phyloP scores from a whole-genome alignment of 1,284 basidiomycete species.

The Filobasidium uniguttulatum region DNA sequence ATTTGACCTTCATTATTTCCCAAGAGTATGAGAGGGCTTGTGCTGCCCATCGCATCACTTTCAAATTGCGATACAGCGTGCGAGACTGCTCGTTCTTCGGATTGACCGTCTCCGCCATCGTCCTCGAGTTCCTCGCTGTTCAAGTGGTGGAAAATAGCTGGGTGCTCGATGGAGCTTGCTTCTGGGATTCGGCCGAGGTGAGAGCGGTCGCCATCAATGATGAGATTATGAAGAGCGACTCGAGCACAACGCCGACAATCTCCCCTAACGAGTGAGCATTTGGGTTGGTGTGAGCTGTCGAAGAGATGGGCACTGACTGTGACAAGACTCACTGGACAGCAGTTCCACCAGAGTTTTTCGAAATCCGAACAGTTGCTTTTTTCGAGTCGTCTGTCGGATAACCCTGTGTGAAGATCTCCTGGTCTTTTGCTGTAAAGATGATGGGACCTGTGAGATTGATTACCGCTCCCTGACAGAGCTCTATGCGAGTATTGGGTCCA shows the following conservation, averaged over 20 bases:
- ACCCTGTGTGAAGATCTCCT: slow-evolving; percentile 39
- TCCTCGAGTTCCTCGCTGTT: too few relatives aligned
- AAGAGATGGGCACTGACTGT: neutral
- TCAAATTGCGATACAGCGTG: too few relatives aligned
- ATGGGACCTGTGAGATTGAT: slow-evolving; percentile 36
- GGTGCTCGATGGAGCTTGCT: neutral
- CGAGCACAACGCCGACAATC: slow-evolving; percentile 38
- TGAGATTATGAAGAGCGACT: slow-evolving; percentile 28
- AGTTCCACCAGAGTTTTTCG: slow-evolving; percentile 24
- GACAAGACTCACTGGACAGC: slow-evolving; percentile 24
- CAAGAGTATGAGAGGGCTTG: slow-evolving; percentile 25
- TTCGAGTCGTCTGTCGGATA: slow-evolving; percentile 37
- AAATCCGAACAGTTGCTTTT: slow-evolving; percentile 32
- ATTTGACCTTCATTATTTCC: slow-evolving; percentile 37
- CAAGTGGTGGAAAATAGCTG: too few relatives aligned
- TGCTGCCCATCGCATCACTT: slow-evolving; percentile 11
- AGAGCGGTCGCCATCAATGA: slow-evolving; percentile 33
- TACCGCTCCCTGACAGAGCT: slow-evolving; percentile 37
- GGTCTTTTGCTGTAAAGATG: slow-evolving; percentile 39
- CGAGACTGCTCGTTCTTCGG: too few relatives aligned
- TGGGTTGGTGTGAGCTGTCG: neutral
- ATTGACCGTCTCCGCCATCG: too few relatives aligned
- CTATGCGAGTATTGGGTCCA: slow-evolving; percentile 36
- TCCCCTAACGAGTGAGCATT: slow-evolving; percentile 17
- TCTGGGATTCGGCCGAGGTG: slow-evolving; percentile 25